Conservation (phyloP, 2,329 filamentous ascomycete species). For the Bipolaris gigantea region DNA sequence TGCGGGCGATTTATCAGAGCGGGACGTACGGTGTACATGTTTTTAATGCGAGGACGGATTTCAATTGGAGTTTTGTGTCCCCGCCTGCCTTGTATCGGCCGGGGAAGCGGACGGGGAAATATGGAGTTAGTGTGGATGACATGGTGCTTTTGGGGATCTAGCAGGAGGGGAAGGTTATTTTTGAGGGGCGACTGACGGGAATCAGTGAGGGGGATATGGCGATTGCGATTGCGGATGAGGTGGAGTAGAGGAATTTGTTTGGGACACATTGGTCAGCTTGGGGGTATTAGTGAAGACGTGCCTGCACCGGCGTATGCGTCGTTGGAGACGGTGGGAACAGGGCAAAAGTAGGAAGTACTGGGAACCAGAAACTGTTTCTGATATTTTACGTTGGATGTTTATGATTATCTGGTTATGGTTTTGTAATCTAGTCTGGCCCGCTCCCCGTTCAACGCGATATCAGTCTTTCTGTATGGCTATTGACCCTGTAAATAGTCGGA, state of each 20-base stretch:
- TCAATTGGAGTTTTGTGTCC: conserved; percentile 41
- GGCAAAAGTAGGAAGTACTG: conserved; percentile 5
- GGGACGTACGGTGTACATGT: conserved; percentile 41
- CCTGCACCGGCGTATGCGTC: conserved; percentile 31
- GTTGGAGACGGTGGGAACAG: conserved; percentile 26
- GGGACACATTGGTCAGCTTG: conserved; percentile 39
- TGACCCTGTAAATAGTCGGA: conserved; percentile 33
- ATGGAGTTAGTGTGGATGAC: conserved; percentile 39
- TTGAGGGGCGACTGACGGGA: conserved; percentile 38
- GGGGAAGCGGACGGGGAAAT: conserved; percentile 37
- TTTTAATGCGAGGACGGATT: conserved; percentile 42
- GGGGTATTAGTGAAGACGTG: conserved; percentile 35
- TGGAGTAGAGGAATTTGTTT: conserved; percentile 31
- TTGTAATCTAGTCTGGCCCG: background rate
- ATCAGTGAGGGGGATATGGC: conserved; percentile 42
- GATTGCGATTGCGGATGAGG: conserved; percentile 42
- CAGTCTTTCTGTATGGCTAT: background rate
- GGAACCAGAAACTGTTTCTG: no score
- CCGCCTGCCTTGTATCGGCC: conserved; percentile 41
- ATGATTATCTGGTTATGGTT: background rate
- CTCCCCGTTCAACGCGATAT: no score
- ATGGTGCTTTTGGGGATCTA: conserved; percentile 33
- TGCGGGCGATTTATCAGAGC: conserved; percentile 40
- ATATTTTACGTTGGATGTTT: no score
- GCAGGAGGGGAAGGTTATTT: conserved; percentile 25